Percentiles rank a stretch among this genome's conserved stretches.
phyloP scores from a whole-genome alignment of 2,329 filamentous ascomycete genomes.

The Sporothrix brunneoviolacea region DNA sequence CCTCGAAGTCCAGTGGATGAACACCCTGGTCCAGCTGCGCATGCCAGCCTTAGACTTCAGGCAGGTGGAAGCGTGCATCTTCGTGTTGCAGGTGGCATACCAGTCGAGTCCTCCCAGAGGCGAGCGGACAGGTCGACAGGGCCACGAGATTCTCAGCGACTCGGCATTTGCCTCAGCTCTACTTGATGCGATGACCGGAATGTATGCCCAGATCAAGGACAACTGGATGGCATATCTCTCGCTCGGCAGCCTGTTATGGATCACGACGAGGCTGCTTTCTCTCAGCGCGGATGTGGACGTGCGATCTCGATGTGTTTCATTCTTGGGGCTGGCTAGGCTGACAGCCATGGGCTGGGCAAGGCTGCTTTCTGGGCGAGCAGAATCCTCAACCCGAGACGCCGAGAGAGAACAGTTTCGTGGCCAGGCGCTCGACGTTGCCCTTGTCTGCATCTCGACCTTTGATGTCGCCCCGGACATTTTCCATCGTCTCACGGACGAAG shows the following conservation, averaged over 20 bases:
- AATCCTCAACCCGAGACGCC: constrained; percentile 17
- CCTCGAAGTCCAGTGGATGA: constrained; percentile 45
- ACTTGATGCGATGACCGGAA: constrained; percentile 26
- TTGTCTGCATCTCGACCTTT: constrained; percentile 39
- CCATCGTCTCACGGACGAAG: too few species aligned
- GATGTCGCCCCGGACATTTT: too few species aligned
- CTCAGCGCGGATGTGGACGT: constrained; percentile 21
- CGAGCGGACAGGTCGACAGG: constrained; percentile 22
- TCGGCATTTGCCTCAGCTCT: constrained; percentile 28
- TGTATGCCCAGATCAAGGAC: constrained; percentile 31
- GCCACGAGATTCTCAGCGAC: constrained; percentile 32
- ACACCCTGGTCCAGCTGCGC: constrained; percentile 45
- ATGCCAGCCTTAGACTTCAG: constrained; percentile 44
- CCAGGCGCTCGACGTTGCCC: constrained; percentile 31
- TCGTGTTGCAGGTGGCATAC: constrained; percentile 43
- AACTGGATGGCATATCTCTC: constrained; percentile 45
- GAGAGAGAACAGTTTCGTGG: constrained; percentile 25
- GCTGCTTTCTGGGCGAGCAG: constrained; percentile 14
- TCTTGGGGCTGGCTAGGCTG: neutral
- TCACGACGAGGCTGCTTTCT: constrained; percentile 38
- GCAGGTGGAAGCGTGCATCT: constrained; percentile 37
- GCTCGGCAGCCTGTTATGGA: constrained; percentile 31
- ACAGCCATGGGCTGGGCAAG: neutral
- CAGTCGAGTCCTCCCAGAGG: constrained; percentile 36
- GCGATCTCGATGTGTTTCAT: neutral